phyloP scores from a whole-genome alignment of 2,329 filamentous ascomycete species.

The Xylaria sp. region DNA sequence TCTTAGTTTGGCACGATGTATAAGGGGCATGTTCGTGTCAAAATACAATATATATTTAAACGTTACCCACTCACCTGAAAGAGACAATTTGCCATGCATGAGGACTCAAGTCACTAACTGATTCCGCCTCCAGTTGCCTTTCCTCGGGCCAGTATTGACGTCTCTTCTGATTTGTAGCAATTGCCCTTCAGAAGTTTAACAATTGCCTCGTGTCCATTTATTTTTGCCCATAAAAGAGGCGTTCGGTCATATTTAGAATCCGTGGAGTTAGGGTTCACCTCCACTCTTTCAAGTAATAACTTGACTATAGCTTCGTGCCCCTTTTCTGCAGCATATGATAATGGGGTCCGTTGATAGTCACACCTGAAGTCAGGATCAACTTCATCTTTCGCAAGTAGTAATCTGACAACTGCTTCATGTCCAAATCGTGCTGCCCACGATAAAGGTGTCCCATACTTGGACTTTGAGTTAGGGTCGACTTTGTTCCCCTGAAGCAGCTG shows the following conservation, averaged over 20 bases:
- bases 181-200: background rate
- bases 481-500: background rate
- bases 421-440: slow-evolving; percentile 10
- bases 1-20: too few relatives aligned
- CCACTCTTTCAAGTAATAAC: background rate
- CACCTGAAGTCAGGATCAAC: slow-evolving; percentile 11
- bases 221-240: slow-evolving; percentile 7
- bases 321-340: slow-evolving; percentile 2
- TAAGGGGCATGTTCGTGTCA: too few relatives aligned
- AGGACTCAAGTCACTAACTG: too few relatives aligned
- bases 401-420: slow-evolving; percentile 6
- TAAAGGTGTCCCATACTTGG: slow-evolving; percentile 21
- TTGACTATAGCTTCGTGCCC: slow-evolving; percentile 13
- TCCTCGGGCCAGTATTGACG: too few relatives aligned
- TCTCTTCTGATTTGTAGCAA: background rate
- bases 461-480: slow-evolving; percentile 19
- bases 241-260: background rate
- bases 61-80: too few relatives aligned
- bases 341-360: background rate
- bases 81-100: too few relatives aligned
- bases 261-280: background rate
- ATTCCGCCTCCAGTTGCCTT: too few relatives aligned
- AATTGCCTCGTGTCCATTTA: background rate
- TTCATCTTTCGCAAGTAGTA: slow-evolving; percentile 1
- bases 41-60: too few relatives aligned